Percentiles rank a stretch among this genome's conserved stretches.
These are phyloP conservation scores for Bathelium albidoporum DNA, from an alignment of 495 filamentous ascomycete genomes.

Conservation along the genomic window DNA sequence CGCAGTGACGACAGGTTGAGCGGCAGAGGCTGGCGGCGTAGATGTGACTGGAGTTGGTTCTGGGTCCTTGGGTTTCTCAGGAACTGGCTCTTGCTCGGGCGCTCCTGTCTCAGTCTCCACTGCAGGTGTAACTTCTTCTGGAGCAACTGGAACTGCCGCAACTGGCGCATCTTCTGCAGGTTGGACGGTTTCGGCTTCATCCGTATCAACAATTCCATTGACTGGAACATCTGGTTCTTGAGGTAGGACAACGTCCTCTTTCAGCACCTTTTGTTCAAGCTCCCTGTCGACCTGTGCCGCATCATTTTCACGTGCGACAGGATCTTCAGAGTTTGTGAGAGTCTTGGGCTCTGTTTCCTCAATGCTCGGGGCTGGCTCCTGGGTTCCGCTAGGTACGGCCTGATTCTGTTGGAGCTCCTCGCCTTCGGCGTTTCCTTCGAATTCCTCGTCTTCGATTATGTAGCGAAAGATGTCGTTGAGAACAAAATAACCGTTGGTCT, in stretches of 20 bases:
- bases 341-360: constrained; percentile 23
- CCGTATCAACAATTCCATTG: constrained; percentile 16
- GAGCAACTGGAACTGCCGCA: constrained; percentile 12
- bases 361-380: constrained; percentile 27
- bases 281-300: constrained; percentile 46
- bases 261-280: constrained; percentile 37
- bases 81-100: constrained; percentile 30
- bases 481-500: constrained; percentile 95
- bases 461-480: constrained; percentile 97
- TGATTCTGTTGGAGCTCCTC: constrained; percentile 33
- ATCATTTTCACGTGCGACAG: constrained; percentile 31
- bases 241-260: constrained; percentile 32
- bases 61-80: constrained; percentile 50
- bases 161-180: constrained; percentile 25
- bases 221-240: constrained; percentile 26
- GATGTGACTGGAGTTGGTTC: constrained; percentile 45
- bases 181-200: constrained; percentile 18
- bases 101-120: constrained; percentile 22
- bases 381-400: constrained; percentile 28
- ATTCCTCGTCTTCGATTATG: constrained; percentile 68
- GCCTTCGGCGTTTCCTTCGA: constrained; percentile 31
- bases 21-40: constrained; percentile 43
- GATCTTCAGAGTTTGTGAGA: constrained; percentile 27
- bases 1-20: constrained; percentile 34
- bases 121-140: constrained; percentile 19